Conservation (phyloP, 352 stramenopile genomes). For the Thraustotheca clavata region DNA sequence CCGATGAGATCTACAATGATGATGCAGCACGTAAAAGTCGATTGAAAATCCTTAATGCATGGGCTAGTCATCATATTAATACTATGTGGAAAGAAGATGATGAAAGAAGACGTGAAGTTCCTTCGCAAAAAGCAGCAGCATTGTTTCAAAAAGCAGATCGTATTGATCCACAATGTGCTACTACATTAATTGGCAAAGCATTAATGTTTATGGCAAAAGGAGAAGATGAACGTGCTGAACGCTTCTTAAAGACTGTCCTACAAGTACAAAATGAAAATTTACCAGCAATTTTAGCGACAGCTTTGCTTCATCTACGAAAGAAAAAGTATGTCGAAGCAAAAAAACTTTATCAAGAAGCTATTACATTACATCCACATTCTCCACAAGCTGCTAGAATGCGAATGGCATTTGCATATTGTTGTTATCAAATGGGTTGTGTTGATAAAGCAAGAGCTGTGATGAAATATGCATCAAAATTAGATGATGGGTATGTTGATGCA, state of each 20-base stretch:
- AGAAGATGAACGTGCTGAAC: conserved; percentile 84
- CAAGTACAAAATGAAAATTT: conserved; percentile 84
- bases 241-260: conserved; percentile 88
- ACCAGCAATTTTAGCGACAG: conserved; percentile 76
- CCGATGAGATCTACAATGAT: conserved; percentile 83
- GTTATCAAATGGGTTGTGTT: conserved; percentile 89
- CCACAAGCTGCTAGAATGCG: conserved; percentile 86
- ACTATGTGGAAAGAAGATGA: conserved; percentile 86
- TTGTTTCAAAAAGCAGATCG: conserved; percentile 84
- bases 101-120: conserved; percentile 68
- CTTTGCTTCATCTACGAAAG: conserved; percentile 78
- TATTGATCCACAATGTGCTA: conserved; percentile 82
- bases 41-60: conserved; percentile 86
- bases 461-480: conserved; percentile 71
- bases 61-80: conserved; percentile 79
- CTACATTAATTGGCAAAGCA: conserved; percentile 87
- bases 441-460: conserved; percentile 81
- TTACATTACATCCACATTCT: conserved; percentile 88
- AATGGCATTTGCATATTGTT: conserved; percentile 95
- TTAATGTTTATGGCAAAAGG: conserved; percentile 91
- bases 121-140: conserved; percentile 68
- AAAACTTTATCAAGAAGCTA: conserved; percentile 90
- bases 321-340: conserved; percentile 87
- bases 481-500: conserved; percentile 91
- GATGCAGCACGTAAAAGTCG: conserved; percentile 71